Evolutionary conservation across 805 yeast genomes (phyloP), one percentile per base, ranked within the genome.

Genomic region (Myxozyma vanderwaltii): DNA sequence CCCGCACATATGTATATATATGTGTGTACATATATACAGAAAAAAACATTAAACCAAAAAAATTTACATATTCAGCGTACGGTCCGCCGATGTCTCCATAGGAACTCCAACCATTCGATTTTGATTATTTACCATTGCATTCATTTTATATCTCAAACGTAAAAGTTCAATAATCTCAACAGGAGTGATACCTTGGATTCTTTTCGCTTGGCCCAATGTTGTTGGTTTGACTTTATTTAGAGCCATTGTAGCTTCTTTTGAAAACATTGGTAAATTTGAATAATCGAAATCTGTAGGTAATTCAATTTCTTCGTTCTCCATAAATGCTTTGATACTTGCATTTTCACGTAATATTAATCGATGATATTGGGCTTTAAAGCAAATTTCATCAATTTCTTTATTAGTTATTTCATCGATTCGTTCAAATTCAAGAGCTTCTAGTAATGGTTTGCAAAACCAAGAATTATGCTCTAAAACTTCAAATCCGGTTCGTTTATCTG

Each of bases 151-250:
- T 26, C 41, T 1, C 21, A 48, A 17, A 12, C 51, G 27, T 26
- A 85, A 88, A 48, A 91, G 77, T 69, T 89, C 95, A 63, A 90
- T 87, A 17, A 89, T 77, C 0, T 97, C 94, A 0, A 97, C 92
- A 0, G 98, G 96, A 0, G 98, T 92, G 1, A 94, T 85, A 0
- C 99, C 98, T 69, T 94, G 96, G 12, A 92, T 87, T 66, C 98
- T 79, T 70, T 96, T 81, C 0, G 98, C 98, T 71, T 94, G 98
- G 0, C 98, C 98, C 46, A 94, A 83, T 0, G 97, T 94, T 54
- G 83, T 82, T 0, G 99, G 99, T 62, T 88, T 86, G 15, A 89
- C 84, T 10, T 80, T 78, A 67, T 89, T 88, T 55, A 94, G 76
- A 10, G 88, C 74, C 17, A 76, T 17, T 4, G 44, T 51, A 23